These are phyloP conservation scores for Talaromyces stipitatus DNA, from an alignment of 495 filamentous ascomycete species.

Conservation along the genomic window DNA sequence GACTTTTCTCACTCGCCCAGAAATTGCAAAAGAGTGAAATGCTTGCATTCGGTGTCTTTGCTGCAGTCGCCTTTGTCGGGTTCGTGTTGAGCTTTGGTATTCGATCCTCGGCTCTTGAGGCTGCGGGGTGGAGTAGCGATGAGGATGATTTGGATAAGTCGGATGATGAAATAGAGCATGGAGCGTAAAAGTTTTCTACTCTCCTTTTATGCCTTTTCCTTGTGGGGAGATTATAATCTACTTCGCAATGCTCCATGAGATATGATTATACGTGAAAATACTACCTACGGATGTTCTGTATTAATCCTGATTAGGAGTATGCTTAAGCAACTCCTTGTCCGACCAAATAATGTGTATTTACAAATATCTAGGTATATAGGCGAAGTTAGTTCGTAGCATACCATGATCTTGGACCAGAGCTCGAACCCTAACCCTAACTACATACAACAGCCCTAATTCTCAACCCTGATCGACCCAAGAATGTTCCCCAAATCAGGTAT, in stretches of 20 bases:
- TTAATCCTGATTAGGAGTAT: neutral
- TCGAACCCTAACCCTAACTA: neutral
- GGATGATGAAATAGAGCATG: slow-evolving; percentile 29
- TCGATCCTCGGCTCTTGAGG: slow-evolving; percentile 49
- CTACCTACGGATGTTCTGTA: neutral
- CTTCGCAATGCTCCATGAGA: neutral
- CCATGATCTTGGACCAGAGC: neutral
- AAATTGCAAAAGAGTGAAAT: slow-evolving; percentile 77
- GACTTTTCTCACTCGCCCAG: slow-evolving; percentile 67
- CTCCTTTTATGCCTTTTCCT: neutral
- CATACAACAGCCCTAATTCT: neutral
- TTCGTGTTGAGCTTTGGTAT: slow-evolving; percentile 72
- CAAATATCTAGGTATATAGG: neutral
- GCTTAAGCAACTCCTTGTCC: neutral
- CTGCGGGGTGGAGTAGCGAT: slow-evolving; percentile 53
- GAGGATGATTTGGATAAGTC: slow-evolving; percentile 40
- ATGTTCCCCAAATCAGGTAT: no score
- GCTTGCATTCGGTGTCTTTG: slow-evolving; percentile 77
- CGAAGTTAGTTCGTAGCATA: neutral
- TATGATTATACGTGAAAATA: neutral
- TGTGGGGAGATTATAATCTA: neutral
- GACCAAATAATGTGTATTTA: neutral
- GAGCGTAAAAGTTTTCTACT: neutral
- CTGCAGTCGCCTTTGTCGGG: slow-evolving; percentile 65
- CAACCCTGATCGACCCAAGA: no score